Evolutionary conservation across 2,329 filamentous ascomycete genomes (phyloP).

Genomic region (Apiospora pterosperma): DNA sequence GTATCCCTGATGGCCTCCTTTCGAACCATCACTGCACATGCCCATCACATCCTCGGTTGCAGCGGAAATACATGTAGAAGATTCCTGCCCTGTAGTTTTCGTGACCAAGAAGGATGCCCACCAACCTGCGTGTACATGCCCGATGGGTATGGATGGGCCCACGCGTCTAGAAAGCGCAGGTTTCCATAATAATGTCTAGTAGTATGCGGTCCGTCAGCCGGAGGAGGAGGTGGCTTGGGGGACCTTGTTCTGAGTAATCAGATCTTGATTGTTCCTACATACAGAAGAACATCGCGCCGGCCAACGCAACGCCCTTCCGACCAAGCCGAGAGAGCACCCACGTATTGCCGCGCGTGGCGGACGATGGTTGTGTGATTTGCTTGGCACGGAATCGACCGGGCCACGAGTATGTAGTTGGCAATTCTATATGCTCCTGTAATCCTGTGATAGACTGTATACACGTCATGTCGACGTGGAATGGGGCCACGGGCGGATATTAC

Average conservation of each 20-base stretch:
- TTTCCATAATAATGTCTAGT: neutral
- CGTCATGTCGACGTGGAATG: neutral
- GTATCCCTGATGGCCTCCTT: neutral
- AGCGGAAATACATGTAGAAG: neutral
- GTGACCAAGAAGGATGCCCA: neutral
- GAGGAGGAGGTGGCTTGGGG: no score
- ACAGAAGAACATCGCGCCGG: neutral
- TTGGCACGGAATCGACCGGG: neutral
- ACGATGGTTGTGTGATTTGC: neutral
- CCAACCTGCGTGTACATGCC: neutral
- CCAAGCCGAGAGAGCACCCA: neutral
- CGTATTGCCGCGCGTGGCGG: neutral
- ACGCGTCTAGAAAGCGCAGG: neutral
- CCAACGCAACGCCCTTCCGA: neutral
- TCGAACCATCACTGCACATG: neutral
- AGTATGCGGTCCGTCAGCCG: neutral
- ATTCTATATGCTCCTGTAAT: neutral
- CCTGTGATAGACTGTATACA: neutral
- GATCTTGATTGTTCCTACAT: conserved; percentile 3
- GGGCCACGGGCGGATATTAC: neutral
- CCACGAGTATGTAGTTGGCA: neutral
- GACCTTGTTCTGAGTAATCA: neutral
- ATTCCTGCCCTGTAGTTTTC: neutral
- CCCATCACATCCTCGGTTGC: neutral
- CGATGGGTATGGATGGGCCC: neutral